Evolutionary conservation across 164 flowering plant species (phyloP).

Genomic region (Nelumbo lutea): DNA sequence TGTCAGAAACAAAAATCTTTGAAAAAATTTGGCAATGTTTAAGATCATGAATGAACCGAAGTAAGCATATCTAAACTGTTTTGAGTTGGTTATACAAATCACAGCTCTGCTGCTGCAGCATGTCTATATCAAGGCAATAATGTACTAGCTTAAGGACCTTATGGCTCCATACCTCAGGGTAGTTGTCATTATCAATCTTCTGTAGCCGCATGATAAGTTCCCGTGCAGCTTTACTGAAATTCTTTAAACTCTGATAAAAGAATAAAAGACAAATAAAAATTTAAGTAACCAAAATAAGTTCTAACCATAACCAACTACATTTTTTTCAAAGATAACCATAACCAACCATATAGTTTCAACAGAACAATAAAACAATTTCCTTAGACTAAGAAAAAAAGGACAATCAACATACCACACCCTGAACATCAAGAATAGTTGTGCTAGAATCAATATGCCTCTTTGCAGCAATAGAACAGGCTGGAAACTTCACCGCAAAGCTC

Average conservation of each 20-base stretch:
- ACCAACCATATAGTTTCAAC: background rate
- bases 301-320: no score
- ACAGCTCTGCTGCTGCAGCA: no score
- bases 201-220: conserved; percentile 73
- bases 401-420: conserved; percentile 58
- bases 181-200: conserved; percentile 87
- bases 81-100: no score
- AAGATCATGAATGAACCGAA: no score
- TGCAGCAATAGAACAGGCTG: conserved; percentile 83
- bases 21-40: no score
- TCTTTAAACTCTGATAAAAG: conserved; percentile 43
- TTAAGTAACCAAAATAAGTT: no score
- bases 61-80: no score
- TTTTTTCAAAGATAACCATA: background rate
- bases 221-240: conserved; percentile 66
- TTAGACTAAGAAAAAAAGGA: background rate
- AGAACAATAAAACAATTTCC: background rate
- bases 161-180: conserved; percentile 60
- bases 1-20: no score
- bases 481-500: conserved; percentile 53
- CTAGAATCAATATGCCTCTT: conserved; percentile 64
- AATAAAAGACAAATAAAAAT: background rate
- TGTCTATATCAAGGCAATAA: background rate
- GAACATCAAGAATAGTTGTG: conserved; percentile 78
- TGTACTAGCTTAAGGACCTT: background rate